These are phyloP conservation scores for Pseudogymnoascus sp. DNA, from an alignment of 2,329 filamentous ascomycete genomes.

Conservation along the genomic window DNA sequence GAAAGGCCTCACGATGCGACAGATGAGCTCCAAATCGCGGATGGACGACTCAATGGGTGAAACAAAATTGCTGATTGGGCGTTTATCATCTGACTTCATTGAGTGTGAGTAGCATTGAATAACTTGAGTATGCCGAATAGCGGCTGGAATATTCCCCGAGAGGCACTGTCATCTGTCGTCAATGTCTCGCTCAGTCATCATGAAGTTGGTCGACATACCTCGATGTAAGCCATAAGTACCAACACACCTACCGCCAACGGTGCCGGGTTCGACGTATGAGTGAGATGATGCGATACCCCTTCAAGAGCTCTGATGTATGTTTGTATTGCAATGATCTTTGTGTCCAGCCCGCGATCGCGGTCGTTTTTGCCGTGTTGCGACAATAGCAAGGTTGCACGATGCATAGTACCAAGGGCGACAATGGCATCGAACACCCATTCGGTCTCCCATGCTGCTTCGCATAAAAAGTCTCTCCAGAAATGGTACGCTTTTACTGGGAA, in stretches of 20 bases:
- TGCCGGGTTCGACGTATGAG: not conserved
- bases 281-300: conserved; percentile 12
- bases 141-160: not conserved
- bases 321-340: conserved; percentile 18
- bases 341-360: conserved; percentile 14
- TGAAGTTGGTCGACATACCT: not conserved
- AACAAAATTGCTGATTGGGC: no score
- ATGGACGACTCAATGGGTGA: no score
- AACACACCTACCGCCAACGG: not conserved
- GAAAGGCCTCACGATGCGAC: no score
- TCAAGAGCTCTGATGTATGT: conserved; percentile 17
- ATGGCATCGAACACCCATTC: conserved; percentile 21
- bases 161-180: not conserved
- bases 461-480: conserved; percentile 20
- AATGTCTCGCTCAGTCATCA: not conserved
- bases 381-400: conserved; percentile 18
- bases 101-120: not conserved
- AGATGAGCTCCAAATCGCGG: no score
- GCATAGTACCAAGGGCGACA: conserved; percentile 18
- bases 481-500: conserved; percentile 15
- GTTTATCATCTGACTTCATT: not conserved
- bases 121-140: not conserved
- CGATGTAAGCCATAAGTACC: not conserved
- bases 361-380: conserved; percentile 15
- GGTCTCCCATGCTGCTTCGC: conserved; percentile 19